Base-by-base conservation (phyloP, 306 rosid genomes). In the Corylus avellana region DNA sequence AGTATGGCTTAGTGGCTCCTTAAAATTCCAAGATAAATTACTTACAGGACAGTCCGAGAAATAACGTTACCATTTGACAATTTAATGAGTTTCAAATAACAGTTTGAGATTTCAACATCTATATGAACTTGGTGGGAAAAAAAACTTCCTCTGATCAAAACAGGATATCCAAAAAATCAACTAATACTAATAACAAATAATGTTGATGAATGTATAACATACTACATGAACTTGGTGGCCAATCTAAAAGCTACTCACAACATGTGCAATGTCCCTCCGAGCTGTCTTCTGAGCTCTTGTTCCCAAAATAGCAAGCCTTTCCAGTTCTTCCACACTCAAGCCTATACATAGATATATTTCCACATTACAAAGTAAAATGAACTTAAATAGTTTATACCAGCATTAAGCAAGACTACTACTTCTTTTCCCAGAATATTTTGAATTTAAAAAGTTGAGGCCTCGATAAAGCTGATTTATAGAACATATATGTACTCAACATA, bases 221-320 rank as follows among this genome's bases (percentile, higher is more conserved):
- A 18, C 55, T 75, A 67, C 44, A 74, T 37, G 44, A 79, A 79
- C 46, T 62, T 56, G 54, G 67, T 75, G 78, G 7, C 68, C 9
- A 75, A 39, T 51, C 63, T 59, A 71, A 71, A 55, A 81, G 72
- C 70, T 50, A 92, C 97, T 89, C 84, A 94, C 98, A 77, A 94
- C 97, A 74, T 90, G 82, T 25, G 93, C 97, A 62, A 94, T 91
- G 85, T 94, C 98, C 84, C 98, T 91, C 77, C 98, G 85, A 78
- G 97, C 95, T 59, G 95, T 91, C 89, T 94, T 94, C 84, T 84
- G 97, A 80, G 92, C 97, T 83, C 46, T 85, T 49, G 83, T 82
- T 81, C 98, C 95, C 71, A 94, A 71, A 75, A 27, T 90, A 39
- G 97, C 97, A 67, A 94, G 88, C 87, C 84, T 91, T 79, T 86